Evolutionary conservation across 768 basidiomycete genomes (phyloP), one percentile per base, ranked within the genome.

Genomic region (Naganishia onofrii): DNA sequence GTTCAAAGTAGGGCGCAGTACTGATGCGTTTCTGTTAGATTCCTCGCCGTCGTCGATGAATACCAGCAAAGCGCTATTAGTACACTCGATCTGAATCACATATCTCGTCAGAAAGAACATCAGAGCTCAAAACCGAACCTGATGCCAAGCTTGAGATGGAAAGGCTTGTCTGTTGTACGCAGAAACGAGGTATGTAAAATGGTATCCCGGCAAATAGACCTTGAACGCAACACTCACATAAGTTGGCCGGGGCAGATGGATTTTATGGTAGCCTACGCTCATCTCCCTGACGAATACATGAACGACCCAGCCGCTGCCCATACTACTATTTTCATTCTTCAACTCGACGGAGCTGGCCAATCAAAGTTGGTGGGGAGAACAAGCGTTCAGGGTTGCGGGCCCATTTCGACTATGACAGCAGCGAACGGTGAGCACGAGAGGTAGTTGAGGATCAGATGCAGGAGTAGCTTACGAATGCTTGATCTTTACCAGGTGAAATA

Each of bases 321-420:
- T 46, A 63, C 60, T 7, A 42, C 60, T 9, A 44, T 63, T 4
- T 44, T 63, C n/a, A 44, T 36, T 5, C 1, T 63, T 2, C 60
- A 63, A 29, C 21, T 63, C 36, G 19, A 42, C 26, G 28, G 46
- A 26, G 60, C 60, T 42, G 21, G 13, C n/a, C 8, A 63, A 5
- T 6, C 46, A 23, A 63, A 63, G 60, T n/a, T 63, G 60, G 46
- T 63, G 26, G 60, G 60, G 15, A 63, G 60, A 44, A 63, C 60
- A 26, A 63, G 38, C 42, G 19, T 63, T 1, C 60, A 29, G 17
- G 60, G 60, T n/a, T 63, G 60, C 46, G 60, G 60, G 29, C 60
- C 60, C 12, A 26, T 63, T 23, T 63, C 60, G 13, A n/a, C 26
- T 7, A 28, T 36, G n/a, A n/a, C 38, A 13, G 36, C 60, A 10